Evolutionary conservation across 2,329 filamentous ascomycete species (phyloP), one percentile per base, ranked within the genome.

Genomic region (Pseudogymnoascus sp.): DNA sequence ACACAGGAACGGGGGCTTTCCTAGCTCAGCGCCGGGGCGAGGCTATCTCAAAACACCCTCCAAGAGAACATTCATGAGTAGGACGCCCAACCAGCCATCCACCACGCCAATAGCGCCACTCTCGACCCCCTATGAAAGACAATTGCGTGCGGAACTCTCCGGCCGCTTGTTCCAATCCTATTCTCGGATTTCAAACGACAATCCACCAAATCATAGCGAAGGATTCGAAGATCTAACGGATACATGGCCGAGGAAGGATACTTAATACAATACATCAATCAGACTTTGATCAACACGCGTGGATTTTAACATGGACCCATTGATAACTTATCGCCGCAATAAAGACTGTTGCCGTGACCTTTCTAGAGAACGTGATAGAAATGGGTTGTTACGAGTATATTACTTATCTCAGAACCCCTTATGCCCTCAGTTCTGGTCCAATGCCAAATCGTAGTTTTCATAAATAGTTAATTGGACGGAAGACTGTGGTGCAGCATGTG

Each of bases 71-170:
- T 74, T 77, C 3, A 69, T 73, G 57, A 69, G 73, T 5, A 69
- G 73, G 28, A 70, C 74, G 4, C 70, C 71, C 5, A 72, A 71
- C 28, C 66, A 72, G 52, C 70, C 73, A 10, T 72, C 76, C 7
- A 78, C 75, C 3, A 78, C 75, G 3, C 76, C 76, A 3, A 70
- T 71, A 59, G 74, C 70, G 13, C 74, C 75, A 12, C 67, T 77
- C 5, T 74, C 76, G 5, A 74, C 73, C 0, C 73, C 76, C n/a
- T 69, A 77, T n/a, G 73, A 75, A 61, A 66, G 69, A 23, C 70
- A 73, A 34, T 65, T 73, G 2, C 68, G 70, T 38, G 67, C 61
- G 13, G 66, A 61, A 35, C 55, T 57, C 30, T 57, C 55, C 13
- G 55, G 55, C 19, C 45, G 45, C 15, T 30, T 52, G 45, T 52